Evolutionary conservation across 495 filamentous ascomycete species (phyloP).

Genomic region (Aspergillus sclerotiicarbonarius): DNA sequence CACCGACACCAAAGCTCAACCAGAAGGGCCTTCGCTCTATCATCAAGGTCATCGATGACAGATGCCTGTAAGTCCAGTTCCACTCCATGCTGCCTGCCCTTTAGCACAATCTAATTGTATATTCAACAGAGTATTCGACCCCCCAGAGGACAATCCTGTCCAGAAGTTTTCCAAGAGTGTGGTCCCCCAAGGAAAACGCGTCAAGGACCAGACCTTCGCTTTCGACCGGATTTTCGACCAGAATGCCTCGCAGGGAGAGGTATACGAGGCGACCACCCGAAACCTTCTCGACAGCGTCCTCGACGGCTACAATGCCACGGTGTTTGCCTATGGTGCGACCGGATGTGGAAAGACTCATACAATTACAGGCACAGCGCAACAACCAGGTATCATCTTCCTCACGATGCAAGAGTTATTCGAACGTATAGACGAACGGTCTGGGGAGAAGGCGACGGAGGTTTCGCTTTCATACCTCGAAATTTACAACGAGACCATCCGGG

Average conservation of each 20-base stretch:
- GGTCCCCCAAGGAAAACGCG: constrained; percentile 81
- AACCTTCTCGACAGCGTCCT: constrained; percentile 88
- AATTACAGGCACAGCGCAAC: constrained; percentile 89
- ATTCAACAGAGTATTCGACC: constrained; percentile 82
- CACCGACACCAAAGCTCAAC: constrained; percentile 75
- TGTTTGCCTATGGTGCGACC: constrained; percentile 97
- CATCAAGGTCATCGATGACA: constrained; percentile 94
- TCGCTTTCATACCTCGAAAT: constrained; percentile 97
- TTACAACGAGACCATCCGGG: constrained; percentile 98
- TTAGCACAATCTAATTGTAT: constrained; percentile 14
- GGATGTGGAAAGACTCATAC: constrained; percentile 99
- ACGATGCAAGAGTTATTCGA: constrained; percentile 99
- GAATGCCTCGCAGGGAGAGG: constrained; percentile 85
- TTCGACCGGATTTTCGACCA: constrained; percentile 99
- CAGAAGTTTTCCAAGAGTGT: constrained; percentile 83
- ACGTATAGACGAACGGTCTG: constrained; percentile 78
- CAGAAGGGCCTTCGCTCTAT: constrained; percentile 86
- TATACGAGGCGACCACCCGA: constrained; percentile 93
- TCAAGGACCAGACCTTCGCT: constrained; percentile 96
- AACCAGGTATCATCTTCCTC: constrained; percentile 96
- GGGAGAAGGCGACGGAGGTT: constrained; percentile 85
- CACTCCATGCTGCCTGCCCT: neutral
- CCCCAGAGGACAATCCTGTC: constrained; percentile 94
- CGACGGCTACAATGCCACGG: constrained; percentile 97
- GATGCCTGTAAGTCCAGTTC: constrained; percentile 72